Evolutionary conservation across 1,284 basidiomycete genomes (phyloP), one percentile per base, ranked within the genome.

Genomic region (Rugiboletus extremiorientalis): DNA sequence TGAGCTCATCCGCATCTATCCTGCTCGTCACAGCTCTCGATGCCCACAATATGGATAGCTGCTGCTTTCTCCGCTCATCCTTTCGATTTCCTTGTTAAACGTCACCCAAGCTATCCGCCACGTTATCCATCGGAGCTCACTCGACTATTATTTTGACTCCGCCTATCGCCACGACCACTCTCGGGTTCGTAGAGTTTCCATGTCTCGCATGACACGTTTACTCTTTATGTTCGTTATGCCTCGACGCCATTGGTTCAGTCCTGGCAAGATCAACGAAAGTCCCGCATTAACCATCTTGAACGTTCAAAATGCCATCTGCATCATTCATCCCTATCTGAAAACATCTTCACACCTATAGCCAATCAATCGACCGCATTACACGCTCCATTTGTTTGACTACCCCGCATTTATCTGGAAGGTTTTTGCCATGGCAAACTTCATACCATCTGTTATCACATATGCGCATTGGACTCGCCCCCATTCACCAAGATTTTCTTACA

Each of bases 361-460:
- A 62, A 61, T 58, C 58, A 51, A 62, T 59, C 57, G 58, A 54
- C 49, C 56, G 60, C 65, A 72, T 64, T 55, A 46, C 56, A 72
- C 62, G 60, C 60, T 69, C 64, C 60, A 73, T 66, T 69, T 72
- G 68, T 69, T 67, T 66, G 64, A 70, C 63, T 50, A 62, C 62
- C 47, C 56, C 58, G 51, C 65, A 70, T 57, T 69, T 44, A 48
- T 53, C 53, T 52, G 49, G 37, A 65, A 46, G 51, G 44, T 60
- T 48, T 48, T 56, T 22, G 47, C 50, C 49, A 47, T 28, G 25
- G 52, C 60, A 52, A 65, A 31, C 54, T 37, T 58, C 46, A 33
- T 45, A 53, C 47, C 37, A 67, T 70, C 62, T 72, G 66, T 63
- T 52, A 65, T 61, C 55, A 59, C 65, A 60, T 60, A 52, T 60